Evolutionary conservation across 2,329 filamentous ascomycete genomes (phyloP), one percentile per base, ranked within the genome.

Genomic region (Fusarium hainanense): DNA sequence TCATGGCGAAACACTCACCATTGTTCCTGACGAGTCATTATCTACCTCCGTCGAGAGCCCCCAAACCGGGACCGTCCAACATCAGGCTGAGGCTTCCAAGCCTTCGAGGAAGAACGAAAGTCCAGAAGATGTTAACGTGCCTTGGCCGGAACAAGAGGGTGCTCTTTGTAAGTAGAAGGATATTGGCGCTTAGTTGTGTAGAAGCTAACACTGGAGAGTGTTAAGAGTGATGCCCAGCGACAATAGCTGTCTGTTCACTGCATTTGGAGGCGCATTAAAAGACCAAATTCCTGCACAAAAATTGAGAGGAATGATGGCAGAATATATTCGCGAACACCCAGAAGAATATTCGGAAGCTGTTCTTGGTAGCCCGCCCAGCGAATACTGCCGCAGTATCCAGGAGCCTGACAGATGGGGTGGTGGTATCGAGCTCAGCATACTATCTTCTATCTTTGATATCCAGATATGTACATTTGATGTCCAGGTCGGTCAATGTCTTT

Each of bases 221-320:
- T 87, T 98, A 20, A 91, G 95, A 16, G 93, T 98, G 52, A 98
- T 98, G 95, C 93, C 94, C 7, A 95, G 98, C 76, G 95, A 98
- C 79, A 98, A 98, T 80, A 93, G 90, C 62, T 98, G 95, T 81
- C 89, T 98, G 75, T 98, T 98, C 80, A 92, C 94, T 28, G 94
- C 95, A 0, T 90, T 98, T 48, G 92, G 93, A 18, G 92, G 90
- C 56, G 92, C 92, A 5, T 85, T 97, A n/a, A 88, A 93, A 50
- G 87, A 82, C 27, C 79, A 82, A 20, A 79, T 84, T 50, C 78
- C 81, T n/a, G 81, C 81, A 9, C 76, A 79, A 11, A 74, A 92
- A 74, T 84, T 98, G 20, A 90, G 94, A 58, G 89, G 87, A 16
- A 85, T 97, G 67, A 90, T 97, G 21, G 93, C 93, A 3, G 88